Conservation (phyloP, 192 early-diverging fungal species). For the Kappamyces sp. region DNA sequence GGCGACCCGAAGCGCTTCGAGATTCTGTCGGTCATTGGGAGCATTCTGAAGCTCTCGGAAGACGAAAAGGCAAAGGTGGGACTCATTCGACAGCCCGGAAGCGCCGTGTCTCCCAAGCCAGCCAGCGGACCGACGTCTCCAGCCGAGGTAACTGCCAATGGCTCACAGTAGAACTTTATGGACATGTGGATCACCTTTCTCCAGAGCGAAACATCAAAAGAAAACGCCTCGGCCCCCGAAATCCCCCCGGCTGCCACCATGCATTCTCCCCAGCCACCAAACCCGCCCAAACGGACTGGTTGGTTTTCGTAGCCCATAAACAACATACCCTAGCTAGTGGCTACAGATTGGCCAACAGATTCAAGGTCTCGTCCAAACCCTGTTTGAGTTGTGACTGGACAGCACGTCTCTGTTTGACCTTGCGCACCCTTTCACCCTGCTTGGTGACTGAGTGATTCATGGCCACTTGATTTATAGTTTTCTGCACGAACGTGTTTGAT, state of each 20-base stretch:
- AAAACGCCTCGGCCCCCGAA: neutral
- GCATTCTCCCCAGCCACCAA: too few relatives aligned
- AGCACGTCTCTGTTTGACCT: neutral
- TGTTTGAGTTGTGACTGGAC: too few relatives aligned
- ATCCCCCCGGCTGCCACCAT: too few relatives aligned
- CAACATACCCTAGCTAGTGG: too few relatives aligned
- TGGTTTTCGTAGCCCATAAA: too few relatives aligned
- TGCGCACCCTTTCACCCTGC: neutral
- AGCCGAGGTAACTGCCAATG: conserved; percentile 12
- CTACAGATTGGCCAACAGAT: too few relatives aligned
- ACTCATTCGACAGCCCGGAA: conserved; percentile 58
- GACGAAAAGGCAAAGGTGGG: conserved; percentile 76
- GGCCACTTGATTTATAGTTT: neutral
- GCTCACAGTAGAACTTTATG: conserved; percentile 24
- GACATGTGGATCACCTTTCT: conserved; percentile 51
- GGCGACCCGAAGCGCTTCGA: conserved; percentile 90
- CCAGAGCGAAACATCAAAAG: conserved; percentile 27
- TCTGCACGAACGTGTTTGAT: neutral
- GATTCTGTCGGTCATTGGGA: conserved; percentile 83
- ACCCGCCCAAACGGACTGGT: too few relatives aligned
- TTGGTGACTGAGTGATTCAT: neutral
- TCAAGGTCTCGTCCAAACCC: too few relatives aligned
- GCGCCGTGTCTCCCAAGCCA: conserved; percentile 31
- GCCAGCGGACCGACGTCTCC: conserved; percentile 8
- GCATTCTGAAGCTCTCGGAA: conserved; percentile 77